Conservation (phyloP, 73 alveolate genomes). For the Paramecium primaurelia region DNA sequence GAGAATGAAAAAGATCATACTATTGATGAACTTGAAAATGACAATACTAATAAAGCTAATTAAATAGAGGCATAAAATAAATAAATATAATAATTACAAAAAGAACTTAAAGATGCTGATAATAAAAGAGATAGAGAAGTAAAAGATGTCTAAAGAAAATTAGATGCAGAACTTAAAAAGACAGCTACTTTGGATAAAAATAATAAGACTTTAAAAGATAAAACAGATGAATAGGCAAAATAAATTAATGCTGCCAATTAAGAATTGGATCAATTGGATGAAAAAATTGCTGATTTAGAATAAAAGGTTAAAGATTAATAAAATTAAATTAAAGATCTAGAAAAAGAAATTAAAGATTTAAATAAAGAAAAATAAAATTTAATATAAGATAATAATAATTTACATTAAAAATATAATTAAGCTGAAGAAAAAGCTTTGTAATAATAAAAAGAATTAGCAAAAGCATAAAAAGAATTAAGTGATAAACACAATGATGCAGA, state of each 20-base stretch:
- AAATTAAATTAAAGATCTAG: neutral
- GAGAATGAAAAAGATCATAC: neutral
- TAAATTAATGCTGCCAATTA: neutral
- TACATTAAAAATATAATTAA: neutral
- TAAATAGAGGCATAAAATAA: neutral
- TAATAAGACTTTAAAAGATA: conserved; percentile 3
- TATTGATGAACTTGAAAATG: neutral
- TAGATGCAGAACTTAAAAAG: conserved; percentile 1
- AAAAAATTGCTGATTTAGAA: neutral
- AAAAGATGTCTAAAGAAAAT: conserved; percentile 10
- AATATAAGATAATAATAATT: neutral
- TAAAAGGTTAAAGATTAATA: neutral
- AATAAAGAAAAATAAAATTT: neutral
- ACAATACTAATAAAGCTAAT: neutral
- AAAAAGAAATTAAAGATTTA: neutral
- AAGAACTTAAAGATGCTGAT: neutral
- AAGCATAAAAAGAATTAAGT: neutral
- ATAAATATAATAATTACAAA: neutral
- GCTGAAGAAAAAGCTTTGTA: neutral
- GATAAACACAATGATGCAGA: neutral
- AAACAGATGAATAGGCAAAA: neutral
- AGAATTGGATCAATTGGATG: neutral
- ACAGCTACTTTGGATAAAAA: neutral
- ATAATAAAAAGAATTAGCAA: neutral
- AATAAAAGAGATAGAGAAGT: conserved; percentile 17